phyloP scores from a whole-genome alignment of 2,329 filamentous ascomycete species.

The Hirsutella thompsonii region DNA sequence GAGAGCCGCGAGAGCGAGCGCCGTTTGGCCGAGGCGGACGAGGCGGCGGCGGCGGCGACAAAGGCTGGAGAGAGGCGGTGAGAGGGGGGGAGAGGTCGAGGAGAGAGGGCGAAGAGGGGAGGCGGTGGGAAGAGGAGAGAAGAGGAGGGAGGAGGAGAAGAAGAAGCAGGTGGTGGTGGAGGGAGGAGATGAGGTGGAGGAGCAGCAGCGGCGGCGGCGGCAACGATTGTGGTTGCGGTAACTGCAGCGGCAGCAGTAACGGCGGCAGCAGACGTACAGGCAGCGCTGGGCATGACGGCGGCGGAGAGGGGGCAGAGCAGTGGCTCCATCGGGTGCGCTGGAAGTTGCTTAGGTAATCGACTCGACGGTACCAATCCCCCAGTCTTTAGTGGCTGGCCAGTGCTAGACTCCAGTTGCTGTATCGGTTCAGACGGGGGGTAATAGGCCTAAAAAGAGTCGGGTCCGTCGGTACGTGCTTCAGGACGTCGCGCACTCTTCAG shows the following conservation, averaged over 20 bases:
- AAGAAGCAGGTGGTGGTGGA: neutral
- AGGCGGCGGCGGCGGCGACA: too few species aligned
- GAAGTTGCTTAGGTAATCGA: neutral
- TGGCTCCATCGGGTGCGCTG: neutral
- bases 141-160: neutral
- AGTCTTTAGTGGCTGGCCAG: too few species aligned
- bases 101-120: neutral
- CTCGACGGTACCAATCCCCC: neutral
- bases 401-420: too few species aligned
- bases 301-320: neutral
- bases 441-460: too few species aligned
- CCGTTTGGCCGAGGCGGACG: too few species aligned
- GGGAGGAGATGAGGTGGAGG: neutral
- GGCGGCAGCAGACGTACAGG: neutral
- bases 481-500: too few species aligned
- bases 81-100: too few species aligned
- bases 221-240: neutral
- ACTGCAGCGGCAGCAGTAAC: neutral
- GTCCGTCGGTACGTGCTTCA: too few species aligned
- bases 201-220: neutral
- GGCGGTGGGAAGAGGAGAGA: neutral
- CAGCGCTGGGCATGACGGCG: neutral
- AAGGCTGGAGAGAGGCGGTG: too few species aligned
- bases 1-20: conserved; percentile 1
- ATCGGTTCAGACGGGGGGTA: too few species aligned